Conservation (phyloP, 1,139 yeast genomes). For the Scheffersomyces cryptocercus region DNA sequence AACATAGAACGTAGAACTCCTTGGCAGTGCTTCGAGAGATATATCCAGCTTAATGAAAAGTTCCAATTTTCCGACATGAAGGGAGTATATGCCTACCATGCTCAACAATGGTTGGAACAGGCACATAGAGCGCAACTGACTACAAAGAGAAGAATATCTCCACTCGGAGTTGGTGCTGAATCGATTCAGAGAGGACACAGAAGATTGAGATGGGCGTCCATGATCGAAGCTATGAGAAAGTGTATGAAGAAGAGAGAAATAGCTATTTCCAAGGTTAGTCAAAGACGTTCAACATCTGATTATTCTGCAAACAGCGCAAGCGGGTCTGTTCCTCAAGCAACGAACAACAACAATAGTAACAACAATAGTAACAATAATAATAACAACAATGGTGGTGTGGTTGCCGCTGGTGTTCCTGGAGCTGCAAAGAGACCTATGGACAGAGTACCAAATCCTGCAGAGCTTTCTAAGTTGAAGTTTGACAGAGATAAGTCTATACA, state of each 20-base stretch:
- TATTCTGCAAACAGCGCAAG: constrained; percentile 2
- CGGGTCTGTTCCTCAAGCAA: constrained; percentile 7
- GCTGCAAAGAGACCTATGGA: constrained; percentile 28
- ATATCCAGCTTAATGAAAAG: constrained; percentile 87
- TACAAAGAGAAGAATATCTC: constrained; percentile 84
- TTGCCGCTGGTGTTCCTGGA: constrained; percentile 1
- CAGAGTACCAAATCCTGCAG: constrained; percentile 73
- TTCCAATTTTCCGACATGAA: constrained; percentile 85
- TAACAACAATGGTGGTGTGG: neutral
- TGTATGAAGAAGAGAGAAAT: constrained; percentile 83
- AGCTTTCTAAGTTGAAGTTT: constrained; percentile 73
- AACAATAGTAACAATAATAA: constrained; percentile 1
- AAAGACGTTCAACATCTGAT: constrained; percentile 25
- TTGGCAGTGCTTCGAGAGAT: constrained; percentile 98
- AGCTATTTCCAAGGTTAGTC: constrained; percentile 36
- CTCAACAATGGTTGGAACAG: constrained; percentile 90
- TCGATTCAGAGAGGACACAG: constrained; percentile 92
- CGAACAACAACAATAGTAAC: constrained; percentile 3
- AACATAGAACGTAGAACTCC: constrained; percentile 94
- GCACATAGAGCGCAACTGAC: constrained; percentile 87
- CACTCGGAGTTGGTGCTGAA: constrained; percentile 88
- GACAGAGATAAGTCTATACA: constrained; percentile 86
- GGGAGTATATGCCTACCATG: constrained; percentile 80
- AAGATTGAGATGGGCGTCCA: constrained; percentile 89
- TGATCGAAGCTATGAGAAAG: constrained; percentile 94